These are phyloP conservation scores for Candida andamanensis DNA, from an alignment of 805 yeast species.

Conservation along the genomic window DNA sequence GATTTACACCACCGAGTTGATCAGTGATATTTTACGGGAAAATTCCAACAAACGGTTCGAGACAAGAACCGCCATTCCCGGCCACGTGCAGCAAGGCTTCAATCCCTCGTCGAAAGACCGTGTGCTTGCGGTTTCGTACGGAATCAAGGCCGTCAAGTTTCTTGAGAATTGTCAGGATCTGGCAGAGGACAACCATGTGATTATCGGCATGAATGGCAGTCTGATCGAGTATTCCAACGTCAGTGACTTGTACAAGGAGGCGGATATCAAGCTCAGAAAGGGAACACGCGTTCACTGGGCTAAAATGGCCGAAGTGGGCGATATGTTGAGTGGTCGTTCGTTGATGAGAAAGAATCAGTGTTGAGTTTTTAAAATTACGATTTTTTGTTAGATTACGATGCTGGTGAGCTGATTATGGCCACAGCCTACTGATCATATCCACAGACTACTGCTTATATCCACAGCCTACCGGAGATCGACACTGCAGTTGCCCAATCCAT, in stretches of 20 bases:
- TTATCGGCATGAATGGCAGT: constrained; percentile 69
- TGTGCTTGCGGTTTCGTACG: constrained; percentile 66
- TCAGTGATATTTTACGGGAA: constrained; percentile 66
- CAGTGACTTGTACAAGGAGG: constrained; percentile 53
- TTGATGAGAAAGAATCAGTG: constrained; percentile 1
- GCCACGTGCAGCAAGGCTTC: constrained; percentile 84
- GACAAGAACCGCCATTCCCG: constrained; percentile 76
- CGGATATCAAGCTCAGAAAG: constrained; percentile 59
- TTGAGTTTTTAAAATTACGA: too few species aligned
- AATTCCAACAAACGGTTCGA: constrained; percentile 64
- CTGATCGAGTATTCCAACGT: constrained; percentile 54
- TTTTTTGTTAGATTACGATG: too few species aligned
- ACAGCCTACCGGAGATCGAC: too few species aligned
- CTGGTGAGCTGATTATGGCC: too few species aligned
- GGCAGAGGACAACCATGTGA: constrained; percentile 29
- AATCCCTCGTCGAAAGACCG: constrained; percentile 75
- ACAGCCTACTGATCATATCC: too few species aligned
- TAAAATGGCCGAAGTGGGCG: constrained; percentile 51
- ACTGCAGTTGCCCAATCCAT: too few species aligned
- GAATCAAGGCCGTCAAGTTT: constrained; percentile 64
- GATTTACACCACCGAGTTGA: constrained; percentile 60
- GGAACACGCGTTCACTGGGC: constrained; percentile 69
- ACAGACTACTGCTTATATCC: too few species aligned
- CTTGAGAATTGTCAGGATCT: constrained; percentile 43
- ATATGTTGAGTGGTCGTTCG: constrained; percentile 68